Conservation (phyloP, 73 alveolate species). For the Stentor coeruleus region DNA sequence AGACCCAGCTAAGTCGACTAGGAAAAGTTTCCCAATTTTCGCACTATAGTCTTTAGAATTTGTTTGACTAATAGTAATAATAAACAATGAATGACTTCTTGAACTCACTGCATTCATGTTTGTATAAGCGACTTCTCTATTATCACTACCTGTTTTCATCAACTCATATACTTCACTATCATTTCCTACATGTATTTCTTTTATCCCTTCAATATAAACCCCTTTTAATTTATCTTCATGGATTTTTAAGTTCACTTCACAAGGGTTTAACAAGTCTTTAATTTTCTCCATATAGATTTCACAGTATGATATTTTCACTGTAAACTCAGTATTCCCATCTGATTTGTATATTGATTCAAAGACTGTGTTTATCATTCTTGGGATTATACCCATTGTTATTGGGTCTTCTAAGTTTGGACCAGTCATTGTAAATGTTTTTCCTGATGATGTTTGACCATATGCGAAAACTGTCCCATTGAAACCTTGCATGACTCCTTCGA, state of each 20-base stretch:
- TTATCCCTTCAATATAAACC: slow-evolving; percentile 83
- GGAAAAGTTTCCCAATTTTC: slow-evolving; percentile 85
- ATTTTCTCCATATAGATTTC: slow-evolving; percentile 89
- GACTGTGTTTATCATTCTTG: slow-evolving; percentile 78
- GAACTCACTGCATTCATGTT: slow-evolving; percentile 60
- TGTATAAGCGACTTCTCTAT: slow-evolving; percentile 61
- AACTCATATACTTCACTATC: slow-evolving; percentile 84
- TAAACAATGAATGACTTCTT: slow-evolving; percentile 64
- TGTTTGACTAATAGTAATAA: slow-evolving; percentile 80
- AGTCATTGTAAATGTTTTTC: slow-evolving; percentile 95
- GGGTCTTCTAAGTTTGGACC: too few relatives aligned
- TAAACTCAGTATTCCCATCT: slow-evolving; percentile 63
- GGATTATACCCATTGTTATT: too few relatives aligned
- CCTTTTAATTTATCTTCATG: slow-evolving; percentile 91
- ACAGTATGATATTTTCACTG: slow-evolving; percentile 72
- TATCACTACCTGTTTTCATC: slow-evolving; percentile 50
- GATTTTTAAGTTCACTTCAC: slow-evolving; percentile 73
- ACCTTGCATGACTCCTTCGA: slow-evolving; percentile 74
- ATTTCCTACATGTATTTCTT: slow-evolving; percentile 87
- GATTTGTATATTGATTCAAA: slow-evolving; percentile 57
- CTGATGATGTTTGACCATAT: slow-evolving; percentile 96
- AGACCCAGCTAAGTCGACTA: slow-evolving; percentile 84
- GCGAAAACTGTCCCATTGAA: slow-evolving; percentile 92
- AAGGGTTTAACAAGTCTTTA: slow-evolving; percentile 78
- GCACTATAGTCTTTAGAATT: slow-evolving; percentile 78